Evolutionary conservation across 2,329 filamentous ascomycete species (phyloP).

Genomic region (Venturia carpophila): DNA sequence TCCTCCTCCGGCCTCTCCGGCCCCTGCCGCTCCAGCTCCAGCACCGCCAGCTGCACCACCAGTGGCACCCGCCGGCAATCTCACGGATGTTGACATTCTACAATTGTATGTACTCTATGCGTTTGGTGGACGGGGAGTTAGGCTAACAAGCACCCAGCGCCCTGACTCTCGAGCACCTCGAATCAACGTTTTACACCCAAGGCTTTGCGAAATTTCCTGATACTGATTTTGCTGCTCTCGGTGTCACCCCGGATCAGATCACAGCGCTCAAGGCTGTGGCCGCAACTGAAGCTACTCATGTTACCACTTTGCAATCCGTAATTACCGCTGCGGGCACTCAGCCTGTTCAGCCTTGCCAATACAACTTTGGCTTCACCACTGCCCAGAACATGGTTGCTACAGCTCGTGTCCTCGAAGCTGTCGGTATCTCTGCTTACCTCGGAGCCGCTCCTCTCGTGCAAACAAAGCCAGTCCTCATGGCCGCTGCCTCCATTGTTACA

Average conservation of each 20-base stretch:
- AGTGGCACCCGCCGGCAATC: conserved; percentile 22
- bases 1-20: not conserved
- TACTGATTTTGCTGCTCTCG: conserved; percentile 56
- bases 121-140: conserved; percentile 24
- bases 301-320: conserved; percentile 50
- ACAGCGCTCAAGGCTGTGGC: conserved; percentile 55
- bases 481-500: conserved; percentile 63
- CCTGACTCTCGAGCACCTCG: conserved; percentile 66
- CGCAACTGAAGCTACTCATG: conserved; percentile 55
- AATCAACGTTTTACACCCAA: conserved; percentile 63
- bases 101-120: conserved; percentile 41
- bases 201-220: conserved; percentile 61
- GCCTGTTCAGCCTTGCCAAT: conserved; percentile 61
- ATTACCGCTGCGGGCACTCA: conserved; percentile 55
- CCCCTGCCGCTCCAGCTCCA: not conserved
- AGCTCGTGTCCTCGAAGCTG: conserved; percentile 62
- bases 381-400: conserved; percentile 60
- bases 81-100: conserved; percentile 45
- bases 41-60: conserved; percentile 1
- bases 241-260: conserved; percentile 48
- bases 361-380: conserved; percentile 62
- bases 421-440: conserved; percentile 65
- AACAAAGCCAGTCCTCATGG: conserved; percentile 51
- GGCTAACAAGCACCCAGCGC: conserved; percentile 45
- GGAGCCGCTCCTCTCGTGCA: conserved; percentile 61